Evolutionary conservation across 768 basidiomycete genomes (phyloP).

Genomic region (Mrakia blollopis): DNA sequence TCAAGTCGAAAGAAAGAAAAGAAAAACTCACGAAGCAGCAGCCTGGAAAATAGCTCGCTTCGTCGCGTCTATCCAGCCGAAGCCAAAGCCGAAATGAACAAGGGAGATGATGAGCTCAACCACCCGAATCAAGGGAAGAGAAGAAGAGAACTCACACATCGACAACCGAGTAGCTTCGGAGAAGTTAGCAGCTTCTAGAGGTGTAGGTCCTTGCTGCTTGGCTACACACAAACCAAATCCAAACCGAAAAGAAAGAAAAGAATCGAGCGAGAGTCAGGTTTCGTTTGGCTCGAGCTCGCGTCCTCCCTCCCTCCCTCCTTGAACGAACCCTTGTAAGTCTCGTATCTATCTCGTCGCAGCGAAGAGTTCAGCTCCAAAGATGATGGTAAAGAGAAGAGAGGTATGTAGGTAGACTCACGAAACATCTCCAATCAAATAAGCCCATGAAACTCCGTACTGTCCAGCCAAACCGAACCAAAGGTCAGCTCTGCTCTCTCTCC

Average conservation of each 20-base stretch:
- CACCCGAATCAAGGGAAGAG: not conserved
- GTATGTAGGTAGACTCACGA: constrained; percentile 24
- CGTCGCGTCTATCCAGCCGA: constrained; percentile 35
- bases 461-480: not conserved
- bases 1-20: not conserved
- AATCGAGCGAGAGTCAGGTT: constrained; percentile 33
- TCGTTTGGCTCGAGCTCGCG: constrained; percentile 28
- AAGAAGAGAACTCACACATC: constrained; percentile 31
- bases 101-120: not conserved
- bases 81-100: not conserved
- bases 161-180: constrained; percentile 42
- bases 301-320: too few species aligned
- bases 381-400: not conserved
- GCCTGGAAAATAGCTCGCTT: constrained; percentile 45
- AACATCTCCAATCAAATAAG: constrained; percentile 45
- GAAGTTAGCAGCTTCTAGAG: constrained; percentile 44
- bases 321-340: constrained; percentile 41
- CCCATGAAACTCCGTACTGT: constrained; percentile 45
- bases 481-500: constrained; percentile 21
- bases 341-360: constrained; percentile 36
- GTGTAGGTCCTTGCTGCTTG: constrained; percentile 42
- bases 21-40: constrained; percentile 36
- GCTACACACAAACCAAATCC: constrained; percentile 32
- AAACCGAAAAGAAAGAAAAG: not conserved
- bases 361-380: too few species aligned